A percentile compares a stretch with the other conserved stretches of the same genome.
Conservation (phyloP, 805 yeast species). For the Yamadazyma akitaensis region DNA sequence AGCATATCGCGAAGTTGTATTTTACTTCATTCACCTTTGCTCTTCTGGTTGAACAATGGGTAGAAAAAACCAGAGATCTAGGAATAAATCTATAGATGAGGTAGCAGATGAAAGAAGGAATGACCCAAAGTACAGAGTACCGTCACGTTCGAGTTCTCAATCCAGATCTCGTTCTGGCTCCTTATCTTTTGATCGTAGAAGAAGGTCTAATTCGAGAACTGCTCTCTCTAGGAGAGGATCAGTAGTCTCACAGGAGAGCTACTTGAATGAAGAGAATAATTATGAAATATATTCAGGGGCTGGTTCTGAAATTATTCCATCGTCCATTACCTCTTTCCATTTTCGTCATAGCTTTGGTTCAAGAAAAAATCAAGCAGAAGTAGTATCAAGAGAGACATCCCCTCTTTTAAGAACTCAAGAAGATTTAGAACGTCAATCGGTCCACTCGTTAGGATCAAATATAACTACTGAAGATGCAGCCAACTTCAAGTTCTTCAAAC, state of each 20-base stretch:
- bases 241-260: conserved; percentile 30
- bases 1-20: no score
- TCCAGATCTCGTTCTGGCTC: conserved; percentile 2
- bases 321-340: conserved; percentile 74
- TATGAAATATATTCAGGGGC: conserved; percentile 78
- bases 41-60: background rate
- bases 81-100: background rate
- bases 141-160: background rate
- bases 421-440: conserved; percentile 31
- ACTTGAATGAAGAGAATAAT: conserved; percentile 53
- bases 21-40: background rate
- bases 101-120: background rate
- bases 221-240: conserved; percentile 29
- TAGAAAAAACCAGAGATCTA: background rate
- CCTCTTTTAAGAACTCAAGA: conserved; percentile 27
- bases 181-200: conserved; percentile 20
- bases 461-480: conserved; percentile 34
- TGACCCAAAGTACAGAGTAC: background rate
- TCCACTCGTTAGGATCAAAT: conserved; percentile 32
- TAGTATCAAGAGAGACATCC: conserved; percentile 28
- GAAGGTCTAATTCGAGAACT: conserved; percentile 20
- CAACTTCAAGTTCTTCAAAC: conserved; percentile 76
- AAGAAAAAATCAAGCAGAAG: conserved; percentile 14
- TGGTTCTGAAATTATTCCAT: conserved; percentile 70
- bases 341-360: conserved; percentile 54